Base-by-base conservation (phyloP, 2,329 filamentous ascomycete genomes). In the Penicillium fuscoglaucum region DNA sequence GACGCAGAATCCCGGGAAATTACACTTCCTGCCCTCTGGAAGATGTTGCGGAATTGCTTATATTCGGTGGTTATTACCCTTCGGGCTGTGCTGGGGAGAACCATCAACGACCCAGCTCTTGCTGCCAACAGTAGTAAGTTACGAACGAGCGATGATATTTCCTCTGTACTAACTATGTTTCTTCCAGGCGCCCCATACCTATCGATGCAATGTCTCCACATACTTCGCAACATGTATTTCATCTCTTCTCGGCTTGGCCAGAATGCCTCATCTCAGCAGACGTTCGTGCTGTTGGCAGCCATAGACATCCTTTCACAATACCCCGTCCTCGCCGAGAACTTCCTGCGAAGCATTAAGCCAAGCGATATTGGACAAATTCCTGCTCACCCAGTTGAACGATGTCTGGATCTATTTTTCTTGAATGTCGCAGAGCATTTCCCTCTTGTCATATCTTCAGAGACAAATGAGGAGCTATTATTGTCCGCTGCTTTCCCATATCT, bases 381-480 rank as follows among this genome's bases (percentile, higher is more conserved):
- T 0, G 75, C 78, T 6, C 84, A 89, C 62, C 86, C 88, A 6
- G 78, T 91, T 2, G 85, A 91, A 65, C 83, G 89, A 57, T 88
- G 84, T 19, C 79, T 93, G n/a, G 90, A 95, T 70, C 83, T 96
- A 17, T 96, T 91, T 78, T 96, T 96, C 75, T 83, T 97, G 61
- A 95, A 96, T 70, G 85, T 88, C 0, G 88, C 90, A 2, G 93
- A 96, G 72, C 90, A 96, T 72, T 87, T 96, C 60, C 87, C 91
- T 0, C 79, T 92, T 9, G 78, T 85, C 3, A 76, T 96, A 1
- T 79, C 90, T 0, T 82, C 89, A 0, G 77, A 82, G 4, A 82
- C 84, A 3, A 91, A 87, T 67, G 90, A 96, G 66, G 80, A 85
- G 3, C 80, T 96, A 2, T 83, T 96, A 17, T 80, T 96, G 52